Evolutionary conservation across 495 filamentous ascomycete genomes (phyloP), one percentile per base, ranked within the genome.

Genomic region (Hypoxylon subgilvum): DNA sequence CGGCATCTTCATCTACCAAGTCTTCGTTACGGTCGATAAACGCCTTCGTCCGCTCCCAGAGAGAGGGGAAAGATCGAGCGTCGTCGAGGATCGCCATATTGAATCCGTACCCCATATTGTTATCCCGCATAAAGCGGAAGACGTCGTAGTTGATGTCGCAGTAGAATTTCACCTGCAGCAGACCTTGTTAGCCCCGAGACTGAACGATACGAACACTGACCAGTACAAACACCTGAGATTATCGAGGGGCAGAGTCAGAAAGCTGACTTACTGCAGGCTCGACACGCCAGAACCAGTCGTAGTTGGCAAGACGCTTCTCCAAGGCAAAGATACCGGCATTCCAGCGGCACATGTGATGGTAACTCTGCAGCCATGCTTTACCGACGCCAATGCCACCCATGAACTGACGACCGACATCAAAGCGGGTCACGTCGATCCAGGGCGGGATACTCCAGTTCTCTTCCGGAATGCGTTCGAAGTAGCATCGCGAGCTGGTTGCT

Each of bases 251-350:
- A 34, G 47, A 50, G 31, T 34, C 31, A 34, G 5, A 38, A 64
- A 54, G 52, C 60, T 48, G 57, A 70, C 70, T 69, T 65, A 70
- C 76, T 43, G 73, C 71, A 51, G 87, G 88, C 70, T 89, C 86
- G 10, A 89, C 84, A 25, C 85, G 83, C 88, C 87, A 90, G 71
- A 89, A 90, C 77, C 80, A 90, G 52, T 90, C 86, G 53, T 86
- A 91, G 54, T 84, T 72, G 34, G 77, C 67, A 71, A 91, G 79
- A 34, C 87, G 68, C 12, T 79, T 72, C 61, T 91, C 88, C 22
- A 80, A 81, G 69, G 89, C 90, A 69, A 91, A 90, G 67, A 90
- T 86, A 1, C 88, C 88, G 17, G 85, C 87, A 60, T 90, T 86
- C 63, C 86, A 91, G 17, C 87, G 86, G 62, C 86, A 90, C 86